Base-by-base conservation (phyloP, 805 yeast species). In the Zygoascus biomembranicola region DNA sequence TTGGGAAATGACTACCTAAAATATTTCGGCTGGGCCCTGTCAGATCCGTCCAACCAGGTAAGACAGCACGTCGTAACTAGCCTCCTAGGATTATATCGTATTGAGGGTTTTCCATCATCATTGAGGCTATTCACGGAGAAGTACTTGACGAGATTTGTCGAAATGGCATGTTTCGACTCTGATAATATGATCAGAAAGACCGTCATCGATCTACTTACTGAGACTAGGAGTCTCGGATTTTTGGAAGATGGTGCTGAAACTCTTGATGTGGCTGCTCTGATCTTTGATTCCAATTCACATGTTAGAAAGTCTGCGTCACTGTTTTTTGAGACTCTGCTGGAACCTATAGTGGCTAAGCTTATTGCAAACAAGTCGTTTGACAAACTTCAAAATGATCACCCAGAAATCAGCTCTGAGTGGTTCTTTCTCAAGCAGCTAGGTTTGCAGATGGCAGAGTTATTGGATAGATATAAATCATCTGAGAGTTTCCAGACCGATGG, bases 21-120 rank as follows among this genome's bases (percentile, higher is more conserved):
- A 57, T 87, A 86, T 66, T 76, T 86, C 62, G 96, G 96, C 4
- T 86, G 95, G 95, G 72, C 87, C 35, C 70, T 90, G 43, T 82
- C 90, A n/a, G 97, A 90, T 63, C 72, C 80, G 1, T 76, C 78
- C 14, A 67, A 77, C 10, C 57, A 64, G 2, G 95, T 87, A 1
- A 76, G 95, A 59, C 64, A 74, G 8, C 89, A 86, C 59, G 90
- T 82, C 1, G 63, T 85, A 26, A 79, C 74, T 59, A 74, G 77
- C 3, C 68, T 90, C 45, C 65, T 72, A 11, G 80, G 71, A 60
- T 67, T 82, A 20, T 79, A 79, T 63, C 72, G 68, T 50, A 72
- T 69, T 28, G 69, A 70, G 23, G 65, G 68, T 23, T 70, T 79
- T 51, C 76, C 77, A n/a, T 71, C 84, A 0, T 88, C 90, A 0